Evolutionary conservation across 495 filamentous ascomycete species (phyloP), one percentile per base, ranked within the genome.

Genomic region (Achaetomiella virescens): DNA sequence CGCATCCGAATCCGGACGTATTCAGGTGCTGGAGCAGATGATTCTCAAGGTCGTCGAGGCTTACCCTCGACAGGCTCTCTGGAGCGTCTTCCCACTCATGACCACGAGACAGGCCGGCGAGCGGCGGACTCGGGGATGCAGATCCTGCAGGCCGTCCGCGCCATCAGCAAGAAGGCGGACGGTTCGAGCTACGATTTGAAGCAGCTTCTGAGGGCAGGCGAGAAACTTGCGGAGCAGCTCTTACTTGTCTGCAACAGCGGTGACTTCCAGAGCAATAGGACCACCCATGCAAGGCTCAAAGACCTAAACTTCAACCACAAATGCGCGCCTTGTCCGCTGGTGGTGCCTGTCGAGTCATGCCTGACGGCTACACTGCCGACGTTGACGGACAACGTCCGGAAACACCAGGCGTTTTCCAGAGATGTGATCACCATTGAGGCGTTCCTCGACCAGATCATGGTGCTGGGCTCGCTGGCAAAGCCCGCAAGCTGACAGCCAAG

Each of bases 51-150:
- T 95, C 40, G 84, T 96, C 22, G 74, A 81, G 20, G 70, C 79
- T 15, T 84, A 96, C 66, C 92, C 93, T 3, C 86, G 88, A 62
- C 93, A 97, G 70, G 87, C 91, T n/a, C 69, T 97, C 44, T 99
- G 93, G 95, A 89, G 84, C 57, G 72, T 97, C 12, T 80, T 97
- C 49, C 88, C 92, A 6, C 84, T 96, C 18, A 84, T 88, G 61
- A 81, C 82, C 40, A 63, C 63, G 4, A 68, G 61, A 7, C 63
- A 70, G 57, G 49, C 54, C 4, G 76, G 81, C 2, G 80, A 85
- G 24, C 72, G 86, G 18, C 75, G 72, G 20, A 62, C 59, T 18
- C 75, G 85, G 20, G 86, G 82, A 61, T 64, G 6, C 70, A 71
- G 35, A 73, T 86, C 15, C 58, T 86, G 7, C 65, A 72, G 22